These are phyloP conservation scores for Leishmania aethiopica DNA, from an alignment of 208 protist genomes.

Conservation along the genomic window DNA sequence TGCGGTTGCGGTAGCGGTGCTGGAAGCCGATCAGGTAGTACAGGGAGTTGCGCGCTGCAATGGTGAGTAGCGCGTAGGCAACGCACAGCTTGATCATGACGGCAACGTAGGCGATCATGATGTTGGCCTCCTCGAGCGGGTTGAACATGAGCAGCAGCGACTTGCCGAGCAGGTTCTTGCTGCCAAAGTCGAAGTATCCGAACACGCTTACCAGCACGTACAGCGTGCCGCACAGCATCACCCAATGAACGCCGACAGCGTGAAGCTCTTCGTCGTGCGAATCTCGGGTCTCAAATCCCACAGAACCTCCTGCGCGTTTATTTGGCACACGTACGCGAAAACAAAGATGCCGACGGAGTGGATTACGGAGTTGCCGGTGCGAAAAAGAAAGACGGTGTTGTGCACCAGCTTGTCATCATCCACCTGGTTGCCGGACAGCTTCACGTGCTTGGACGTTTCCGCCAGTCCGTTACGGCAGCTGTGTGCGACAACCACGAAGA, in stretches of 20 bases:
- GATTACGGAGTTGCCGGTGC: constrained; percentile 45
- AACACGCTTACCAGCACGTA: constrained; percentile 62
- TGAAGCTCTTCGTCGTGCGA: constrained; percentile 37
- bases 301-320: constrained; percentile 58
- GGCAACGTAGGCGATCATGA: constrained; percentile 53
- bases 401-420: constrained; percentile 14
- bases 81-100: constrained; percentile 67
- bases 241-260: constrained; percentile 40
- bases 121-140: constrained; percentile 43
- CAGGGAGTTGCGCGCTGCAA: constrained; percentile 52
- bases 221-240: constrained; percentile 55
- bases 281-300: constrained; percentile 48
- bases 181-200: constrained; percentile 74
- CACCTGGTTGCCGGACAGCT: constrained; percentile 20
- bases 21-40: constrained; percentile 60
- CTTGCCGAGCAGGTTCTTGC: constrained; percentile 27
- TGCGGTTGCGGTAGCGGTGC: constrained; percentile 37
- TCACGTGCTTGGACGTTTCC: constrained; percentile 26
- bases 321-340: constrained; percentile 71
- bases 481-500: constrained; percentile 50
- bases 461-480: constrained; percentile 34
- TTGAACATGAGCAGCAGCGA: constrained; percentile 64
- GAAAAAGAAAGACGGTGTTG: constrained; percentile 46
- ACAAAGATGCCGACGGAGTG: constrained; percentile 49
- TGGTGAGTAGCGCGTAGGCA: constrained; percentile 48